Percentiles rank a stretch among this genome's conserved stretches.
phyloP scores from a whole-genome alignment of 208 protist genomes.

The Spironucleus salmonicida region DNA sequence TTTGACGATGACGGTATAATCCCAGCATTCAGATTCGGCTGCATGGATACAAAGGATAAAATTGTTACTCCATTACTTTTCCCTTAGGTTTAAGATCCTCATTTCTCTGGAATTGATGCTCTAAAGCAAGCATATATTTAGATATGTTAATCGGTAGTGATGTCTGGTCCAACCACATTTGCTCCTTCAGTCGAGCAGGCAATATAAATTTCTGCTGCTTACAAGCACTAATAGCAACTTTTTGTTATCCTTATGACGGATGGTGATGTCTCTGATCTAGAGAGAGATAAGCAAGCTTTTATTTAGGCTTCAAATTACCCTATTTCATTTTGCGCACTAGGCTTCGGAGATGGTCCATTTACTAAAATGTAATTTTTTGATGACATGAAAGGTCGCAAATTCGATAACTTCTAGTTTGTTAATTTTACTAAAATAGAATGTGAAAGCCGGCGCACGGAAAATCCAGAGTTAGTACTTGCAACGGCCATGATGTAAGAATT shows the following conservation, averaged over 20 bases:
- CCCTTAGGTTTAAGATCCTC: neutral
- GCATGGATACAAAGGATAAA: neutral
- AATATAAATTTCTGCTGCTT: neutral
- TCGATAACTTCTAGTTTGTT: slow-evolving; percentile 18
- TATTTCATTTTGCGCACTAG: neutral
- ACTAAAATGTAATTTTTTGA: neutral
- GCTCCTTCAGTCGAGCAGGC: neutral
- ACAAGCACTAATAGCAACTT: too few species aligned
- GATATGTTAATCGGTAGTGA: neutral
- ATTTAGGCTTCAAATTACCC: slow-evolving; percentile 15
- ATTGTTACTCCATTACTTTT: neutral
- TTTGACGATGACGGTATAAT: slow-evolving; percentile 22
- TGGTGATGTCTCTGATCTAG: slow-evolving; percentile 1
- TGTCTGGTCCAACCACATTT: slow-evolving; percentile 21
- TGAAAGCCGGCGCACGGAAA: neutral
- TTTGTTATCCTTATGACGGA: slow-evolving; percentile 15
- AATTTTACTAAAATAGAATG: neutral
- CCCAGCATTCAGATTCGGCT: neutral
- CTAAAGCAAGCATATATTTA: neutral
- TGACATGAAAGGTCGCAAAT: neutral
- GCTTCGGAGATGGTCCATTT: slow-evolving; percentile 20
- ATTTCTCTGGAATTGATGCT: neutral
- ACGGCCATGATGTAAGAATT: neutral
- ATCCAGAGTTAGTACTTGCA: neutral
- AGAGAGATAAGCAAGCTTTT: neutral